Evolutionary conservation across 495 filamentous ascomycete genomes (phyloP).

Genomic region (Podospora australis): DNA sequence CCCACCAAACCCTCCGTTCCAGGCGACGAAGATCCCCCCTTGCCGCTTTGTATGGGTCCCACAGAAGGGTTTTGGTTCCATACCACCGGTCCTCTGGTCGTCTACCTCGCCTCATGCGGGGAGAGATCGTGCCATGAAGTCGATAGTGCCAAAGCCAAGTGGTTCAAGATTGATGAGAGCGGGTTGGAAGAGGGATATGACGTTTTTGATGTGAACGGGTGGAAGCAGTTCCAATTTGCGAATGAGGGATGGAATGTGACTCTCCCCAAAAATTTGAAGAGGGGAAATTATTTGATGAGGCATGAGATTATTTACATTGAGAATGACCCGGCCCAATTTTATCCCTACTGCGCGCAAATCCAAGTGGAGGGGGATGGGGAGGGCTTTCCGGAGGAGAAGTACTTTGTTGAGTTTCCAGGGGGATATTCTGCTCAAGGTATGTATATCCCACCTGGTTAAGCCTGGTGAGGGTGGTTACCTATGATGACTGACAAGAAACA

Average conservation of each 20-base stretch:
- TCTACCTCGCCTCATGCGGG: constrained; percentile 39
- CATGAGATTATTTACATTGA: constrained; percentile 23
- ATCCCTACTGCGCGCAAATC: constrained; percentile 38
- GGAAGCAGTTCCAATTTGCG: constrained; percentile 7
- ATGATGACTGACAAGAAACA: neutral
- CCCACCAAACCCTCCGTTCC: neutral
- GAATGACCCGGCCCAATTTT: constrained; percentile 27
- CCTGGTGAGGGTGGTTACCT: neutral
- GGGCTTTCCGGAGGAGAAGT: neutral
- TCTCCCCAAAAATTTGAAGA: constrained; percentile 23
- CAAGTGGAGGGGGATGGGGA: neutral
- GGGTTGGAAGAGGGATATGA: neutral
- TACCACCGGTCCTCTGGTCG: constrained; percentile 35
- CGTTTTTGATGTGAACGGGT: neutral
- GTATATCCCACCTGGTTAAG: neutral
- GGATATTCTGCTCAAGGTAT: neutral
- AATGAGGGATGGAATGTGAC: constrained; percentile 46
- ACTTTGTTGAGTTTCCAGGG: neutral
- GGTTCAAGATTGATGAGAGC: constrained; percentile 46
- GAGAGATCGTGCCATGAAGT: constrained; percentile 7
- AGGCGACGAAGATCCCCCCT: neutral
- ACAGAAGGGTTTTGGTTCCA: constrained; percentile 33
- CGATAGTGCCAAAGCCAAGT: constrained; percentile 10
- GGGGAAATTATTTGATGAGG: constrained; percentile 33
- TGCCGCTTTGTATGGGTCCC: neutral